Evolutionary conservation across 805 yeast genomes (phyloP).

Genomic region (Alloascoidea africana): DNA sequence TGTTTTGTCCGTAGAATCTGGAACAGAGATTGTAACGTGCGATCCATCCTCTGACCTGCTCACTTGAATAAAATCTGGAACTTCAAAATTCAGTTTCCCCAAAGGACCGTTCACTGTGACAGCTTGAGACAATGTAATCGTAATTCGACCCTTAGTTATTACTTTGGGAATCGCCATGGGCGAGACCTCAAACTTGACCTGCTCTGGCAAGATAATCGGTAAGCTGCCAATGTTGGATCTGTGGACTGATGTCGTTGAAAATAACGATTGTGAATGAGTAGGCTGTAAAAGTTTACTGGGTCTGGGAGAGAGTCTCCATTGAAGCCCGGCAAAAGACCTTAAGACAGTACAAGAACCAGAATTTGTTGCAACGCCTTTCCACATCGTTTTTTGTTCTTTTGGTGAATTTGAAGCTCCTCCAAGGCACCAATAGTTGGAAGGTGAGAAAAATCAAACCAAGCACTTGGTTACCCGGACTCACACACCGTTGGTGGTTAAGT

Average conservation of each 20-base stretch:
- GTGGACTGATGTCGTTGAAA: background rate
- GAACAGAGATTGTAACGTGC: slow-evolving; percentile 38
- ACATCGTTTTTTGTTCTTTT: too few species aligned
- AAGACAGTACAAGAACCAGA: too few species aligned
- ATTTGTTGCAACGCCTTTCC: too few species aligned
- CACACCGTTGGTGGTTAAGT: too few species aligned
- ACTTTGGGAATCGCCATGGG: slow-evolving; percentile 38
- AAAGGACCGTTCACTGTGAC: slow-evolving; percentile 62
- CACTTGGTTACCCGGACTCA: too few species aligned
- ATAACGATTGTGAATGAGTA: too few species aligned
- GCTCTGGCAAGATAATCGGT: slow-evolving; percentile 56
- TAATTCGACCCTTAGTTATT: slow-evolving; percentile 52
- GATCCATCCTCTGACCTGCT: slow-evolving; percentile 13
- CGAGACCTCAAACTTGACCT: slow-evolving; percentile 33
- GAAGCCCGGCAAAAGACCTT: too few species aligned
- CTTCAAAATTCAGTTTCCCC: slow-evolving; percentile 45
- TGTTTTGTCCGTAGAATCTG: slow-evolving; percentile 35
- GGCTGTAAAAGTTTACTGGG: too few species aligned
- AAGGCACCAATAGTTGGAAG: too few species aligned
- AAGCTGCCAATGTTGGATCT: slow-evolving; percentile 72
- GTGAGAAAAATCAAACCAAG: too few species aligned
- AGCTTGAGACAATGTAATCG: slow-evolving; percentile 38
- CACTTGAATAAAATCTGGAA: slow-evolving; percentile 59
- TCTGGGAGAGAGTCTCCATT: too few species aligned
- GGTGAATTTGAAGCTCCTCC: too few species aligned